phyloP scores from a whole-genome alignment of 371 early-diverging fungal species.

The Mortierella sp. region DNA sequence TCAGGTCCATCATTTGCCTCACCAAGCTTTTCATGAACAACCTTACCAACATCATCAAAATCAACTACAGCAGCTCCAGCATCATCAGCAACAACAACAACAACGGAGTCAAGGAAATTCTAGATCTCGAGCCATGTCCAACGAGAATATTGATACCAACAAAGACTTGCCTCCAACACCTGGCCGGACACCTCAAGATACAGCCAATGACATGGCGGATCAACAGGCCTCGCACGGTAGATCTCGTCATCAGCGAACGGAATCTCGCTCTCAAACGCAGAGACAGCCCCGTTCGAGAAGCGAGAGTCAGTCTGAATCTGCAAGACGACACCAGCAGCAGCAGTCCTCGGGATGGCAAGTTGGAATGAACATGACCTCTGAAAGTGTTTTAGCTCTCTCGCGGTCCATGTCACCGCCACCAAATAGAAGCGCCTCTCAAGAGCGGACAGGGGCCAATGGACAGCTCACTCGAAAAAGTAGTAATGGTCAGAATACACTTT shows the following conservation, averaged over 20 bases:
- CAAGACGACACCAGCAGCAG: conserved; percentile 13
- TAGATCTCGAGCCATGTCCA: conserved; percentile 21
- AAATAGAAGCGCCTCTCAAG: conserved; percentile 12
- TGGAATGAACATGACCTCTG: conserved; percentile 12
- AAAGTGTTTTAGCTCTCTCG: conserved; percentile 21
- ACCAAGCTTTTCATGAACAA: conserved; percentile 19
- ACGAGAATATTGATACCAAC: conserved; percentile 22
- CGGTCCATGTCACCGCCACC: conserved; percentile 27
- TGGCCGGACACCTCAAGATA: not conserved
- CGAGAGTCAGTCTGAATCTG: conserved; percentile 31
- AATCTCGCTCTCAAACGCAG: conserved; percentile 14
- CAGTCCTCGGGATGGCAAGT: conserved; percentile 3
- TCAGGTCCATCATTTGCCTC: not conserved
- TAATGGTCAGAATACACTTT: not conserved
- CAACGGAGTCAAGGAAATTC: conserved; percentile 8
- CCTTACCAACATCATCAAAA: conserved; percentile 14
- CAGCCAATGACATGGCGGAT: not conserved
- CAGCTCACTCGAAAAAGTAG: conserved; percentile 3
- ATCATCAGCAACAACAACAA: conserved; percentile 26
- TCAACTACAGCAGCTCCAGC: conserved; percentile 12
- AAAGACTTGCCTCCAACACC: conserved; percentile 53
- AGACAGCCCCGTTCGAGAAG: conserved; percentile 27
- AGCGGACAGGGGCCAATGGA: conserved; percentile 20
- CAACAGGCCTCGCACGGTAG: not conserved
- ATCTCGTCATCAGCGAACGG: not conserved